Evolutionary conservation across 176 grass and related monocot genomes (phyloP).

Genomic region (Saccharum officinarum): DNA sequence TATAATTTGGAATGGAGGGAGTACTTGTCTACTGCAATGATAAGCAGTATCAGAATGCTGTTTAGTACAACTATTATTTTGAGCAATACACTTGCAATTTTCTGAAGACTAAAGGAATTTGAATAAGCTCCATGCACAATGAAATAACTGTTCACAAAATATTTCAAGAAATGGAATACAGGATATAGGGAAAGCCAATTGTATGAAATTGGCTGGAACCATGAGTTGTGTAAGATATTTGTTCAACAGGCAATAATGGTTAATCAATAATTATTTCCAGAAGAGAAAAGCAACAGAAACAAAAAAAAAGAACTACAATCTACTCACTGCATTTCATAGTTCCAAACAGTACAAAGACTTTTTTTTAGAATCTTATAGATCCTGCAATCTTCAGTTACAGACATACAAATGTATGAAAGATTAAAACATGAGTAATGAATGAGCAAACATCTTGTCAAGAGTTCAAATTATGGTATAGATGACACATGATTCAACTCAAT

Average conservation of each 20-base stretch:
- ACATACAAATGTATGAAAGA: background rate
- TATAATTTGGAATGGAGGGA: no score
- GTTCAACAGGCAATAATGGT: background rate
- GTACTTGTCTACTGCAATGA: background rate
- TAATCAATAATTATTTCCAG: background rate
- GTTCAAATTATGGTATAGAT: conserved; percentile 1
- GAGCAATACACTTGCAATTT: background rate
- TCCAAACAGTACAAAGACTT: background rate
- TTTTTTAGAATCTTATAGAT: background rate
- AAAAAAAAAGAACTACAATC: conserved; percentile 2
- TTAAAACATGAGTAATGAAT: background rate
- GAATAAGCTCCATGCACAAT: background rate
- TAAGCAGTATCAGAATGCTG: background rate
- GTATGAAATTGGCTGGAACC: background rate
- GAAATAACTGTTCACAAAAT: background rate
- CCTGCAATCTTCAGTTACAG: background rate
- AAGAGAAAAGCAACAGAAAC: background rate
- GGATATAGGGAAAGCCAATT: background rate
- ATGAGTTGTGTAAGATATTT: background rate
- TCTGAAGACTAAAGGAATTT: background rate
- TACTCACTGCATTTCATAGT: background rate
- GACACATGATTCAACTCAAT: background rate
- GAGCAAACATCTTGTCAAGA: conserved; percentile 4
- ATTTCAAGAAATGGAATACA: background rate
- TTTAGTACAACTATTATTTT: background rate